These are phyloP conservation scores for Erythrophleum fordii DNA, from an alignment of 306 rosid genomes.

Conservation along the genomic window DNA sequence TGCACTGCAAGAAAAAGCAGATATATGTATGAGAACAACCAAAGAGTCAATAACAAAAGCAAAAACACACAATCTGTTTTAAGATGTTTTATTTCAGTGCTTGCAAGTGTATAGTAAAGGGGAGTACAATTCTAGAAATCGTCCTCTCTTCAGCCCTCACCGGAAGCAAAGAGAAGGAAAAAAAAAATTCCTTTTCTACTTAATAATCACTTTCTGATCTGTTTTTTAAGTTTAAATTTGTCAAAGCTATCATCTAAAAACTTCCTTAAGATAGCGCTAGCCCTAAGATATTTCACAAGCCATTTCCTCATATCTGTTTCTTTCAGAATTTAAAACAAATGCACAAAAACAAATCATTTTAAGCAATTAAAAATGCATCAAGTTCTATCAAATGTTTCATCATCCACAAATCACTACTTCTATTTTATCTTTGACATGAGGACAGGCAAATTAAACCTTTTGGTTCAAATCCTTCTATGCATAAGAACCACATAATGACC, in stretches of 20 bases:
- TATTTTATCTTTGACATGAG: neutral
- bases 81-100: neutral
- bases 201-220: neutral
- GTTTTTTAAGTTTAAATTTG: neutral
- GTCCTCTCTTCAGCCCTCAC: neutral
- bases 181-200: neutral
- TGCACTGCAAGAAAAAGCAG: conserved; percentile 65
- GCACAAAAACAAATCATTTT: neutral
- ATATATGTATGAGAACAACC: neutral
- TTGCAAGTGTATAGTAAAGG: neutral
- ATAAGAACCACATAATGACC: conserved; percentile 1
- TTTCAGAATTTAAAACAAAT: neutral
- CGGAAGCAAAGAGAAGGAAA: neutral
- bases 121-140: neutral
- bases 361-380: neutral
- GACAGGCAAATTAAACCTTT: conserved; percentile 5
- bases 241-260: neutral
- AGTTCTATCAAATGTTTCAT: conserved; percentile 18
- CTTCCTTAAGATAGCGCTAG: neutral
- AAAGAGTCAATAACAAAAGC: neutral
- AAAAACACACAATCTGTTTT: neutral
- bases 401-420: conserved; percentile 11
- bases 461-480: neutral
- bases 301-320: neutral
- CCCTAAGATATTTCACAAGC: neutral